Percentiles rank a stretch among this genome's conserved stretches.
Evolutionary conservation across 2,329 filamentous ascomycete species (phyloP).

Genomic region (Claviceps maximensis): DNA sequence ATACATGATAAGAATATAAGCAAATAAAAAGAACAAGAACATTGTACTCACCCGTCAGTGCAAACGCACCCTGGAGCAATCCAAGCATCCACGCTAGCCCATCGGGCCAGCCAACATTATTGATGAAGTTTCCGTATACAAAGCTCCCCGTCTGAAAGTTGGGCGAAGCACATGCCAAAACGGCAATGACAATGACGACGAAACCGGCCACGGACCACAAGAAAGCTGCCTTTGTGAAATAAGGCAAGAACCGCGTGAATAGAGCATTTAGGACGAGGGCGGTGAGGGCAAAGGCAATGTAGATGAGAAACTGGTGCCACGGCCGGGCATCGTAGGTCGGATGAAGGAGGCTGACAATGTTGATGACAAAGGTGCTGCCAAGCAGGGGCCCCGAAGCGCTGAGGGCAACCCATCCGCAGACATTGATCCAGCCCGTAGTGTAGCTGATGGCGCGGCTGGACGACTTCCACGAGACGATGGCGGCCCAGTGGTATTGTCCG

Average conservation of each 20-base stretch:
- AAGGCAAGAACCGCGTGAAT: slow-evolving; percentile 40
- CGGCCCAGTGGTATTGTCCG: slow-evolving; percentile 62
- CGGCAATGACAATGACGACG: slow-evolving; percentile 54
- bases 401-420: slow-evolving; percentile 58
- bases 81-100: slow-evolving; percentile 47
- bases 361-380: slow-evolving; percentile 52
- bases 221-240: slow-evolving; percentile 55
- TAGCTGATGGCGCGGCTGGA: slow-evolving; percentile 53
- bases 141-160: slow-evolving; percentile 50
- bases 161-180: slow-evolving; percentile 52
- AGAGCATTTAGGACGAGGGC: slow-evolving; percentile 55
- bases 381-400: slow-evolving; percentile 56
- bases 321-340: slow-evolving; percentile 40
- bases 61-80: slow-evolving; percentile 37
- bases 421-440: slow-evolving; percentile 61
- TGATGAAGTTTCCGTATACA: slow-evolving; percentile 56
- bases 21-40: neutral
- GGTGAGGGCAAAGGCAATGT: slow-evolving; percentile 47
- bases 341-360: slow-evolving; percentile 49
- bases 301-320: slow-evolving; percentile 65
- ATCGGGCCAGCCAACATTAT: slow-evolving; percentile 56
- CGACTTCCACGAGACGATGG: slow-evolving; percentile 44
- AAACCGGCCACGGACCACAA: slow-evolving; percentile 60
- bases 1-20: neutral
- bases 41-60: slow-evolving; percentile 23